Base-by-base conservation (phyloP, 805 yeast genomes). In the Zygosaccharomyces rouxii region DNA sequence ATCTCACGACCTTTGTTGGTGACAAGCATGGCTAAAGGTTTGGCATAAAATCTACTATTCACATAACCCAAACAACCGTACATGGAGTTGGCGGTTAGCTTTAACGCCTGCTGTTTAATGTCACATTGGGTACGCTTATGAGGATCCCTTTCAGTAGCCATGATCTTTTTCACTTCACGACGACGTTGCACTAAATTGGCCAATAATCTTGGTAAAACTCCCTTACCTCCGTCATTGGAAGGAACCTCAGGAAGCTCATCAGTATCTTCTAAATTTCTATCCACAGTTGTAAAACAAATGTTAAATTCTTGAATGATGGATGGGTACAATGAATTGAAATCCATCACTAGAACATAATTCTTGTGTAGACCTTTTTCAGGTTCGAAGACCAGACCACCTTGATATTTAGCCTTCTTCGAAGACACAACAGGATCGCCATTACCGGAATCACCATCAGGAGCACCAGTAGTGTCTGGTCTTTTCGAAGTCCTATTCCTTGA, bases 81-180 rank as follows among this genome's bases (percentile, higher is more conserved):
- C 97, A 94, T 92, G n/a, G 99, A 94, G 69, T 94, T 94, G 25
- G 99, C 99, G 2, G 99, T 95, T 64, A 94, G 75, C 66, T 94
- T 94, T 64, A 94, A 78, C 0, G 99, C 98, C 66, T 86, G 95
- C 68, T 94, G 99, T 62, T 90, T 88, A 62, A 90, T 89, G 66
- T 94, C 98, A 74, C 85, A 89, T 62, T 92, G 97, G 0, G 87
- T 84, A 48, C 70, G 79, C 63, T 87, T 89, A 46, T 73, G 69
- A 0, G 81, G 73, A 19, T 83, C 79, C 38, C 77, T 75, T 29
- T 90, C 84, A 55, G 81, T 83, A 58, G 89, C 89, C 76, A 94
- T 77, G 31, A 89, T 70, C 56, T 81, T 83, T 65, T 94, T 94
- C 19, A 92, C 98, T 62, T 88, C 96, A 38, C 95, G 81, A 73